Conservation (phyloP, 306 rosid species). For the Quillaja saponaria region DNA sequence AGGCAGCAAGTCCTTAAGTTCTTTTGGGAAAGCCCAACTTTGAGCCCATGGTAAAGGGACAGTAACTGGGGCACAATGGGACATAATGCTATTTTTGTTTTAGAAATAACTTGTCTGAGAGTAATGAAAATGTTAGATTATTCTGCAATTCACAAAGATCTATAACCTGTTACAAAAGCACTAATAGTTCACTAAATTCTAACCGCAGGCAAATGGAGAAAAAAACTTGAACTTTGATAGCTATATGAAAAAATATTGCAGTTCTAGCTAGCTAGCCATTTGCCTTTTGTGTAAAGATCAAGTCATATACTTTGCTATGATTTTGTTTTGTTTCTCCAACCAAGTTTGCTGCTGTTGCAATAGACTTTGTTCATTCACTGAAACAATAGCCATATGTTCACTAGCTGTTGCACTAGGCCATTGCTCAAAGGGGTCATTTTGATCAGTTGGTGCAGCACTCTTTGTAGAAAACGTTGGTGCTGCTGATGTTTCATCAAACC, state of each 20-base stretch:
- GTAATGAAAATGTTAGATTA: no score
- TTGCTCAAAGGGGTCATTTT: conserved; percentile 61
- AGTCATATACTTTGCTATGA: conserved; percentile 55
- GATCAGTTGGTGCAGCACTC: conserved; percentile 37
- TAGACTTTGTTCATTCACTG: conserved; percentile 39
- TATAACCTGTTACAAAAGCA: no score
- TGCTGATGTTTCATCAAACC: not conserved
- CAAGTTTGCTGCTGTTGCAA: conserved; percentile 53
- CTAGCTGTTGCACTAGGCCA: conserved; percentile 17
- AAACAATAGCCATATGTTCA: conserved; percentile 23
- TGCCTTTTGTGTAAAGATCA: conserved; percentile 17
- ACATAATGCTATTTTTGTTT: no score
- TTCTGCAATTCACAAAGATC: no score
- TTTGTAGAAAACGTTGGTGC: conserved; percentile 20
- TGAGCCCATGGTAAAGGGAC: no score
- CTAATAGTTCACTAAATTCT: no score
- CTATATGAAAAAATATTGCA: not conserved
- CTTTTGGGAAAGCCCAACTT: no score
- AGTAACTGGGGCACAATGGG: no score
- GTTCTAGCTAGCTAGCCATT: not conserved
- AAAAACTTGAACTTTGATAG: no score
- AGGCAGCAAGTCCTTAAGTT: no score
- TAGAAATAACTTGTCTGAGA: no score
- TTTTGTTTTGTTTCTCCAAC: conserved; percentile 79
- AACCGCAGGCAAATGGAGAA: no score